Base-by-base conservation (phyloP, 495 filamentous ascomycete species). In the Bryoglossum gracile region DNA sequence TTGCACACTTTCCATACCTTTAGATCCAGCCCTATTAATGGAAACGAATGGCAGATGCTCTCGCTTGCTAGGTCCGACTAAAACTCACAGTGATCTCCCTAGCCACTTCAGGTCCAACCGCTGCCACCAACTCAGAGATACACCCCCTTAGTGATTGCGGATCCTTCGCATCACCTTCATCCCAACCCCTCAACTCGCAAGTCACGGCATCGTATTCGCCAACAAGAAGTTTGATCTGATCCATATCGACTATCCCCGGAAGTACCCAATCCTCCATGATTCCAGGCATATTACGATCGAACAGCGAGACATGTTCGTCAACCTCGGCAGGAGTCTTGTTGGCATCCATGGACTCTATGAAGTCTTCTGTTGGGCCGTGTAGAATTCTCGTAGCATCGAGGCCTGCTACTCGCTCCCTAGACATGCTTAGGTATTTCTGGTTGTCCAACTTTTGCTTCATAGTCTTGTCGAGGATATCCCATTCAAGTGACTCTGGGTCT, bases 91-190 rank as follows among this genome's bases (percentile, higher is more conserved):
- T 66, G 34, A 84, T 75, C 43, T 80, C 65, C 25, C 63, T 65
- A 32, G 83, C 75, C 38, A 89, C 56, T 5, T 81, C 79, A 6
- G 78, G 76, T 2, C 91, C 91, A 33, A 95, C 65, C 3, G 73
- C 80, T 5, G 91, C 86, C 8, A 85, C 84, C 28, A 94, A 64
- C 58, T 95, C 87, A 4, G 78, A 86, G 34, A 92, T 65, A 32
- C 80, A 71, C 0, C 78, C 80, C 63, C 86, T 89, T 22, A 87
- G 53, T 0, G 70, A 68, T 21, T 66, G 63, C 3, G 71, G 60
- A 48, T 80, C 67, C 11, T 62, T 61, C 9, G 85, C 65, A 10
- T 69, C 55, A 51, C 81, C 75, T n/a, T 59, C 52, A 9, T 83
- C 76, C 86, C 86, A 95, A 6, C 70, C 65, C 17, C 81, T 73